Evolutionary conservation across 164 flowering plant genomes (phyloP).

Genomic region (Magnolia sinica): DNA sequence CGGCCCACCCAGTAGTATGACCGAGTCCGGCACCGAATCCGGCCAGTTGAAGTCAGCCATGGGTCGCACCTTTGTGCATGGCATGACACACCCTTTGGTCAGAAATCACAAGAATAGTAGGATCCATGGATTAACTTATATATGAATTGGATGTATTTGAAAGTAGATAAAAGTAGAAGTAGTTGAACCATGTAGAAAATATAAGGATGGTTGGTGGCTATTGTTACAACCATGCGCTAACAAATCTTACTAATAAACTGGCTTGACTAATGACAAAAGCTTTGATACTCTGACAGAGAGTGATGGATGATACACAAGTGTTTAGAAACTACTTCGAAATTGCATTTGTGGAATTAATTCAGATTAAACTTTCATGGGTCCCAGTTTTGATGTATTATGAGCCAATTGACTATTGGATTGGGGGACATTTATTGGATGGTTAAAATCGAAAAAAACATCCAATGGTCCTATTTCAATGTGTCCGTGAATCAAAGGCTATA

Average conservation of each 20-base stretch:
- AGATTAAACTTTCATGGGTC: no score
- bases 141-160: not conserved
- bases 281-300: not conserved
- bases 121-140: not conserved
- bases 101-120: not conserved
- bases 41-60: conserved; percentile 12
- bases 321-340: no score
- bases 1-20: not conserved
- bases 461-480: no score
- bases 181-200: conserved; percentile 22
- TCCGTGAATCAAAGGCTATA: no score
- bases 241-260: no score
- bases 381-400: no score
- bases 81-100: conserved; percentile 9
- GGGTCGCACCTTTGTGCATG: conserved; percentile 19
- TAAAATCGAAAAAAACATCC: no score
- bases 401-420: no score
- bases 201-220: conserved; percentile 17
- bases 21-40: not conserved
- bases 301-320: no score
- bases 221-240: conserved; percentile 15
- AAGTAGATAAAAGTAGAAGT: conserved; percentile 2
- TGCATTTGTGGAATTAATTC: no score
- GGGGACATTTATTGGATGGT: no score
- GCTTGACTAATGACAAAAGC: no score